Evolutionary conservation across 83 land plant species (phyloP).

Genomic region (Isoetes engelmannii): DNA sequence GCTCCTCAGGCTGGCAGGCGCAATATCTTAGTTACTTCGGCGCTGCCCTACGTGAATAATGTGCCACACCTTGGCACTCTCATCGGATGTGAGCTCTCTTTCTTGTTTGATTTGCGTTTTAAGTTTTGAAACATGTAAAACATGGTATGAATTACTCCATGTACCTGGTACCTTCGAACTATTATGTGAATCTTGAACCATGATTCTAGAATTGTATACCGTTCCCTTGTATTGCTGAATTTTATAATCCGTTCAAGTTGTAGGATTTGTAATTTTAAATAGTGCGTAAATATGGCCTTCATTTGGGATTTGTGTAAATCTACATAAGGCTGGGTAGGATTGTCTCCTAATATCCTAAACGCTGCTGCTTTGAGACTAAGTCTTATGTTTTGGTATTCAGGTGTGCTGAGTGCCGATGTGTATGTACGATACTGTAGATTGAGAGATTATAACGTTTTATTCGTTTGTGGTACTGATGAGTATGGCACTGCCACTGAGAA

Average conservation of each 20-base stretch:
- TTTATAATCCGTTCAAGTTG: no score
- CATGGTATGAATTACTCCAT: not conserved
- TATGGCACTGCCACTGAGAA: constrained; percentile 98
- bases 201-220: no score
- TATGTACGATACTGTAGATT: constrained; percentile 83
- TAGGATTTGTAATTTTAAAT: no score
- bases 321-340: not conserved
- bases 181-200: not conserved
- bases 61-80: constrained; percentile 91
- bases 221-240: no score
- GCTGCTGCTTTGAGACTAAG: not conserved
- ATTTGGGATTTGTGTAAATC: not conserved
- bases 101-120: not conserved
- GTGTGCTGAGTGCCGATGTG: constrained; percentile 96
- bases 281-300: not conserved
- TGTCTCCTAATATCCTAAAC: not conserved
- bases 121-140: not conserved
- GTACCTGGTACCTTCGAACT: not conserved
- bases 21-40: constrained; percentile 73
- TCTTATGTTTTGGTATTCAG: constrained; percentile 25
- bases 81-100: constrained; percentile 56
- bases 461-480: constrained; percentile 96
- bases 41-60: constrained; percentile 92
- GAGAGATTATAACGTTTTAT: constrained; percentile 77
- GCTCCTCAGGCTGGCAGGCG: constrained; percentile 36